Base-by-base conservation (phyloP, 129 eudicot genomes). In the Apium graveolens region DNA sequence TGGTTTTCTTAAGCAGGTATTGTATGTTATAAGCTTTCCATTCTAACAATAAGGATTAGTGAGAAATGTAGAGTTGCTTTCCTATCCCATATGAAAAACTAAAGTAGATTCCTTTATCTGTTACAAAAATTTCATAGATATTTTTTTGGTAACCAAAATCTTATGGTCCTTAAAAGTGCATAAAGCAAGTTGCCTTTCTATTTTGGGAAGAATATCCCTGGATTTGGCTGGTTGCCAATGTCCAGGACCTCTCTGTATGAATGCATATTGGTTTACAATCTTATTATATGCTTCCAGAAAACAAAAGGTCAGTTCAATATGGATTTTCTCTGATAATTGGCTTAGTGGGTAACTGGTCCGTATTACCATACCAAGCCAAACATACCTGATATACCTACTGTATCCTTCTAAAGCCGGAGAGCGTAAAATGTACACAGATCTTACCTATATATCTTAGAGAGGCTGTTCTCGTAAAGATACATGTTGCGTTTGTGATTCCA, bases 1-100 rank as follows among this genome's bases (percentile, higher is more conserved):
- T 39, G 99, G 99, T 57, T 96, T 96, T 82, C 99, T 96, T 83
- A 96, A 96, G 78, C 99, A 96, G 99, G 99, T 96, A 84, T 60
- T n/a, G 20, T 44, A 6, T 10, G 18, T 32, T 20, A 69, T 75
- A 27, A 34, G 44, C 26, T 48, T 71, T 71, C 72, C 45, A 57
- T 21, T 74, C 39, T 14, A 55, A 20, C 73, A 60, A n/a, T 16
- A 29, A 78, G 48, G 76, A 27, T 73, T 42, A 13, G 53, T 39
- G 53, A 27, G 49, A 82, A 39, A 41, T 9, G 43, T 26, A 17
- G 42, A 46, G 34, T 45, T 27, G 60, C 51, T 74, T 20, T 41
- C 51, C 32, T 39, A 72, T 38, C 9, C 71, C 39, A 66, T 13
- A 4, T 66, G 72, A 66, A 13, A 32, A 66, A 66, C 24, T 66